Conservation (phyloP, 805 yeast species). For the Candida wancherniae region DNA sequence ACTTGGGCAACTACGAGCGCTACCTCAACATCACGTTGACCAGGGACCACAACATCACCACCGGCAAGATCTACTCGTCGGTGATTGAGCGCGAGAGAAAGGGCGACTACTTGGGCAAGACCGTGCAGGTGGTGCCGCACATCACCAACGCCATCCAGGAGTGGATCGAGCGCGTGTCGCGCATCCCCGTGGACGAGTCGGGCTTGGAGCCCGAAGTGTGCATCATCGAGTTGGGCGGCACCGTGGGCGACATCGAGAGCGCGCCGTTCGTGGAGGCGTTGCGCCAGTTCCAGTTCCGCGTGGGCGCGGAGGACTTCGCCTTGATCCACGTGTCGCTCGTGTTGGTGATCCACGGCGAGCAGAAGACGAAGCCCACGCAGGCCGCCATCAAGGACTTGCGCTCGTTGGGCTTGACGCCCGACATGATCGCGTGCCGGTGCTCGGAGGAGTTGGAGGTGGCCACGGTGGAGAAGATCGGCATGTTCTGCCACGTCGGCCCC, state of each 20-base stretch:
- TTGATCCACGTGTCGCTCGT: constrained; percentile 94
- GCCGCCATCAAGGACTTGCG: constrained; percentile 97
- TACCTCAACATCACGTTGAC: constrained; percentile 91
- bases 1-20: constrained; percentile 96
- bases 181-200: constrained; percentile 84
- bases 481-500: constrained; percentile 99
- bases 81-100: constrained; percentile 93
- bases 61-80: constrained; percentile 93
- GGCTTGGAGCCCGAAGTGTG: constrained; percentile 93
- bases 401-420: constrained; percentile 90
- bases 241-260: constrained; percentile 98
- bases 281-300: constrained; percentile 97
- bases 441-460: constrained; percentile 71
- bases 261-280: constrained; percentile 99
- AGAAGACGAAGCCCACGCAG: constrained; percentile 98
- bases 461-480: constrained; percentile 93
- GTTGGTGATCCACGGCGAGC: constrained; percentile 98
- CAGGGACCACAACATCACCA: constrained; percentile 92
- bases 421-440: constrained; percentile 98
- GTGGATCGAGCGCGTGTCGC: constrained; percentile 93
- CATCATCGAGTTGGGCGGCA: constrained; percentile 97
- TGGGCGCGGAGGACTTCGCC: constrained; percentile 90
- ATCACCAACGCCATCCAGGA: constrained; percentile 96
- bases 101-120: constrained; percentile 96
- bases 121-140: constrained; percentile 99